Evolutionary conservation across 116 monocot genomes (phyloP).

Genomic region (Iris pallida): DNA sequence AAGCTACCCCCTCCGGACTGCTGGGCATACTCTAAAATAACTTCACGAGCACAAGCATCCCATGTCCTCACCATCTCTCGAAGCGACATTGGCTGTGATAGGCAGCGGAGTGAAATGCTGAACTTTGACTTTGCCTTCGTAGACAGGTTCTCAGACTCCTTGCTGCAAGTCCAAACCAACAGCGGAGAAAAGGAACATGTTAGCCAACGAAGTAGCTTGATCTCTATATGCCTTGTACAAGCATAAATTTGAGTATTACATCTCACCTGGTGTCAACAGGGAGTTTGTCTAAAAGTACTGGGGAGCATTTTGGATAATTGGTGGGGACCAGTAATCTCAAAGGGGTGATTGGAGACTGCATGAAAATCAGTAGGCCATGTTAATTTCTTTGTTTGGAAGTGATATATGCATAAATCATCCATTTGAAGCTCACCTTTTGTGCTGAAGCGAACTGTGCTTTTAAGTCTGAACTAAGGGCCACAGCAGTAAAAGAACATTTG

Average conservation of each 20-base stretch:
- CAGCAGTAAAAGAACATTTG: constrained; percentile 54
- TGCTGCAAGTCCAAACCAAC: constrained; percentile 15
- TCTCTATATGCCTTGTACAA: neutral
- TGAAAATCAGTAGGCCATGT: neutral
- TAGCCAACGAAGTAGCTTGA: neutral
- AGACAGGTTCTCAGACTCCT: constrained; percentile 54
- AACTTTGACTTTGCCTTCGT: constrained; percentile 51
- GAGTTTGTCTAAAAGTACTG: constrained; percentile 57
- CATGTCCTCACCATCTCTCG: constrained; percentile 63
- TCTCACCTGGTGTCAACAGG: constrained; percentile 45
- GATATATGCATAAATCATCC: no score
- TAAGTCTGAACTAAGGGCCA: constrained; percentile 52
- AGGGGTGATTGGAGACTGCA: constrained; percentile 63
- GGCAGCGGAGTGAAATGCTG: constrained; percentile 42
- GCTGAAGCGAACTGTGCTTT: constrained; percentile 62
- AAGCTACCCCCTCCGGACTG: constrained; percentile 66
- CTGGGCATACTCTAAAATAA: constrained; percentile 68
- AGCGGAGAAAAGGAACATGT: neutral
- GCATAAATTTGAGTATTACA: neutral
- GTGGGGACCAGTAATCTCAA: constrained; percentile 62
- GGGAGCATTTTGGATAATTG: constrained; percentile 62
- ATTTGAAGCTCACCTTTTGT: constrained; percentile 38
- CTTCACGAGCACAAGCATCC: constrained; percentile 56
- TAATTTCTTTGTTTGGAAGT: neutral
- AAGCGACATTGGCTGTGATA: constrained; percentile 63